These are phyloP conservation scores for Camelina neglecta DNA, from an alignment of 345 rosid genomes.

Conservation along the genomic window DNA sequence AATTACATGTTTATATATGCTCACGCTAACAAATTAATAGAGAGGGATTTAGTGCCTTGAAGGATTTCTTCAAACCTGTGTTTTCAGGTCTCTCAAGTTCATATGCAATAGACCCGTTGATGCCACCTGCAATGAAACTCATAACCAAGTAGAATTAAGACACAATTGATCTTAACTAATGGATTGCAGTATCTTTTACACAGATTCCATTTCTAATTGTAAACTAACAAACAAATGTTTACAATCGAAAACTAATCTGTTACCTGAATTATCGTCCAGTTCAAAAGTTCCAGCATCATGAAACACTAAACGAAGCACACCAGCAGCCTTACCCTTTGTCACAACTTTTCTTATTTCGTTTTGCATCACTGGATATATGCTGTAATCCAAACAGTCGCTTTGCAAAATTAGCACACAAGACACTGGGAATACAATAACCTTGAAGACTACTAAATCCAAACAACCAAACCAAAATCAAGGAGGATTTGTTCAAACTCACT, in stretches of 20 bases:
- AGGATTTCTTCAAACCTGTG: conserved; percentile 77
- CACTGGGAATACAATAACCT: neutral
- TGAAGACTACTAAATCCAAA: neutral
- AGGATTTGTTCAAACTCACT: conserved; percentile 51
- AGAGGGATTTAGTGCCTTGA: conserved; percentile 55
- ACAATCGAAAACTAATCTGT: neutral
- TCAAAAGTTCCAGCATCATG: conserved; percentile 99
- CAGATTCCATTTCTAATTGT: no score
- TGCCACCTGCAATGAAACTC: conserved; percentile 64
- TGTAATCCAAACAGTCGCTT: conserved; percentile 17
- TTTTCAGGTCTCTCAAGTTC: conserved; percentile 96
- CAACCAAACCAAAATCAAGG: neutral
- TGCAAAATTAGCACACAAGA: conserved; percentile 1
- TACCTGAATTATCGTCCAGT: conserved; percentile 58
- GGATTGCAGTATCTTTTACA: neutral
- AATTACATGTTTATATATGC: conserved; percentile 16
- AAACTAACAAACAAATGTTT: neutral
- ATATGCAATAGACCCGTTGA: conserved; percentile 84
- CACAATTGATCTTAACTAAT: neutral
- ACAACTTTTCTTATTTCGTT: conserved; percentile 70
- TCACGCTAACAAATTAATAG: neutral
- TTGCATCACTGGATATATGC: conserved; percentile 47
- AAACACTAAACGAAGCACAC: conserved; percentile 93
- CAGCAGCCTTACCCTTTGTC: conserved; percentile 90
- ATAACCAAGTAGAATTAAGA: conserved; percentile 8